phyloP scores from a whole-genome alignment of 495 filamentous ascomycete genomes.

The Chaetomidium leptoderma region DNA sequence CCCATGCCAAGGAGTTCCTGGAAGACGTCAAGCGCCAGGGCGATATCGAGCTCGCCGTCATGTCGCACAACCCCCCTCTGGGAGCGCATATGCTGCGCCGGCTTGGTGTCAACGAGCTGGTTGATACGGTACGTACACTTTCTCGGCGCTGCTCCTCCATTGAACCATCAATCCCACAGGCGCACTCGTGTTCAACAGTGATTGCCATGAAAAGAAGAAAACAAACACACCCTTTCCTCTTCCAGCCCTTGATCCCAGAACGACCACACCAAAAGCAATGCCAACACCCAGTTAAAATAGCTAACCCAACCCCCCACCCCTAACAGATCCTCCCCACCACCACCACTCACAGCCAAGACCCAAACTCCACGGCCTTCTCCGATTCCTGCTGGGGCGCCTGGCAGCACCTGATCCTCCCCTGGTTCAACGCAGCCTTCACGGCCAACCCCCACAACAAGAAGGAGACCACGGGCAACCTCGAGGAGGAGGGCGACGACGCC shows the following conservation, averaged over 20 bases:
- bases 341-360: no score
- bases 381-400: neutral
- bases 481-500: neutral
- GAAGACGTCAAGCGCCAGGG: neutral
- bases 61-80: neutral
- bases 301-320: neutral
- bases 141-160: no score
- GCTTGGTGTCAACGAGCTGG: neutral
- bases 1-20: neutral
- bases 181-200: no score
- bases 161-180: no score
- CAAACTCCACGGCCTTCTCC: no score
- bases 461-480: neutral
- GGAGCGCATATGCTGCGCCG: neutral
- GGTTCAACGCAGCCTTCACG: neutral
- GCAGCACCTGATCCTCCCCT: neutral
- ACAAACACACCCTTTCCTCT: neutral
- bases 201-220: no score
- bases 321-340: neutral
- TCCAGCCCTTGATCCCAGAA: neutral
- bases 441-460: neutral
- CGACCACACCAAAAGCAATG: no score
- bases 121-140: neutral
- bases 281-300: no score
- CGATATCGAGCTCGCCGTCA: neutral